phyloP scores from a whole-genome alignment of 2,329 filamentous ascomycete genomes.

The Scedosporium apiospermum region DNA sequence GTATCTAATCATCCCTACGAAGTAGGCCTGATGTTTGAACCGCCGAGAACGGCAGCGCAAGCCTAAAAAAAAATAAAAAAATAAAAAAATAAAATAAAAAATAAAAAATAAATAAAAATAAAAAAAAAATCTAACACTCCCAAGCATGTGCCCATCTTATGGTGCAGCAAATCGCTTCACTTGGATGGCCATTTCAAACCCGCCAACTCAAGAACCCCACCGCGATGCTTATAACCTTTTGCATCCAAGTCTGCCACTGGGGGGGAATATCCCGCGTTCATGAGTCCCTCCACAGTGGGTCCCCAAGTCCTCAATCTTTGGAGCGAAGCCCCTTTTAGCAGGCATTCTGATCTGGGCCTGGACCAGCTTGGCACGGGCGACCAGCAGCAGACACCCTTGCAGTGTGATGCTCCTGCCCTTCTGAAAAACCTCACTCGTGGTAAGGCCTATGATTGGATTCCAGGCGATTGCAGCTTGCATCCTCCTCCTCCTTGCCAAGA shows the following conservation, averaged over 20 bases:
- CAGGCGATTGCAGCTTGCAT: background rate
- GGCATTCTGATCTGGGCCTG: background rate
- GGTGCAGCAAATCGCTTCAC: too few relatives aligned
- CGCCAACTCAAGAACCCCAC: background rate
- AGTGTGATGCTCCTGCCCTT: background rate
- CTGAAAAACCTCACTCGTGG: background rate
- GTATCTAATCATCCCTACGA: too few relatives aligned
- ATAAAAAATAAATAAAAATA: too few relatives aligned
- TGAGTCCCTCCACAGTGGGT: background rate
- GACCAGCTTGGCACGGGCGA: background rate
- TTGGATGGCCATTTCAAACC: too few relatives aligned
- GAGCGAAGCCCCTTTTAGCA: background rate
- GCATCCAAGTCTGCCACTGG: background rate
- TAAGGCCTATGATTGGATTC: background rate
- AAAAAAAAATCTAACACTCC: too few relatives aligned
- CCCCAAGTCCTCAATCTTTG: background rate
- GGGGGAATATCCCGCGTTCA: background rate
- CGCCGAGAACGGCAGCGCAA: too few relatives aligned
- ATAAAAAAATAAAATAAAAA: too few relatives aligned
- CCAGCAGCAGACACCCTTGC: background rate
- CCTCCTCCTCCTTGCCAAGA: background rate
- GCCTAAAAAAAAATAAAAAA: too few relatives aligned
- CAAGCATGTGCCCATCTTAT: too few relatives aligned
- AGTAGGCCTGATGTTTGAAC: too few relatives aligned
- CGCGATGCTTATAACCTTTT: background rate